phyloP scores from a whole-genome alignment of 2,329 filamentous ascomycete genomes.

The Aspergillus sp. region DNA sequence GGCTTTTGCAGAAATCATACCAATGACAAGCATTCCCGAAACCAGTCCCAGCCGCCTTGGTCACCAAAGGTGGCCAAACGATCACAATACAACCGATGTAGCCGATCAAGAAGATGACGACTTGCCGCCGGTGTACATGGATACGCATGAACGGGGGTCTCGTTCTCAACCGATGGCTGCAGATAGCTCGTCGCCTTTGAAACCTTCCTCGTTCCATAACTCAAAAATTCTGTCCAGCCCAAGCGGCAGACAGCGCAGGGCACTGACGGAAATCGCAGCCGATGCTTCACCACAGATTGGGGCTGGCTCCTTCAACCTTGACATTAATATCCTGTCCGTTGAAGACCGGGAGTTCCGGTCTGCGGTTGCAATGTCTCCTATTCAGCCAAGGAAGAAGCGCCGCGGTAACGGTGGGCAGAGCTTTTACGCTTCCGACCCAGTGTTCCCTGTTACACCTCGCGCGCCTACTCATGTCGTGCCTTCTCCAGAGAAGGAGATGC shows the following conservation, averaged over 20 bases:
- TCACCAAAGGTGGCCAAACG: conserved; percentile 26
- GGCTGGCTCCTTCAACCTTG: conserved; percentile 35
- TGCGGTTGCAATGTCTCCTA: conserved; percentile 35
- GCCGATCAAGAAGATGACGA: conserved; percentile 41
- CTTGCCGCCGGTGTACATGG: conserved; percentile 35
- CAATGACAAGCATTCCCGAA: conserved; percentile 41
- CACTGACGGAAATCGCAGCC: conserved; percentile 46
- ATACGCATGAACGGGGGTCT: conserved; percentile 20
- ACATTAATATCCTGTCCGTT: conserved; percentile 40
- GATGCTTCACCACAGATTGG: conserved; percentile 44
- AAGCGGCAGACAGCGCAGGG: conserved; percentile 39
- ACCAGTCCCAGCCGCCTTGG: conserved; percentile 37
- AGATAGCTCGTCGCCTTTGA: conserved; percentile 31
- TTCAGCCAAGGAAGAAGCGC: conserved; percentile 40
- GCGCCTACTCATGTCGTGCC: conserved; percentile 21
- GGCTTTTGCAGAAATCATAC: conserved; percentile 29
- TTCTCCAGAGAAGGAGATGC: conserved; percentile 15
- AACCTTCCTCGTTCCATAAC: conserved; percentile 17
- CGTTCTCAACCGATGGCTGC: conserved; percentile 24
- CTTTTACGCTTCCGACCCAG: conserved; percentile 33
- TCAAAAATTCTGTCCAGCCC: conserved; percentile 42
- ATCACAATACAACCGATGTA: conserved; percentile 27
- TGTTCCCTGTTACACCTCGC: conserved; percentile 31
- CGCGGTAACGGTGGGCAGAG: conserved; percentile 37
- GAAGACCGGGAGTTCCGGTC: conserved; percentile 45